Evolutionary conservation across 129 eudicot genomes (phyloP).

Genomic region (Heracleum sosnowskyi): DNA sequence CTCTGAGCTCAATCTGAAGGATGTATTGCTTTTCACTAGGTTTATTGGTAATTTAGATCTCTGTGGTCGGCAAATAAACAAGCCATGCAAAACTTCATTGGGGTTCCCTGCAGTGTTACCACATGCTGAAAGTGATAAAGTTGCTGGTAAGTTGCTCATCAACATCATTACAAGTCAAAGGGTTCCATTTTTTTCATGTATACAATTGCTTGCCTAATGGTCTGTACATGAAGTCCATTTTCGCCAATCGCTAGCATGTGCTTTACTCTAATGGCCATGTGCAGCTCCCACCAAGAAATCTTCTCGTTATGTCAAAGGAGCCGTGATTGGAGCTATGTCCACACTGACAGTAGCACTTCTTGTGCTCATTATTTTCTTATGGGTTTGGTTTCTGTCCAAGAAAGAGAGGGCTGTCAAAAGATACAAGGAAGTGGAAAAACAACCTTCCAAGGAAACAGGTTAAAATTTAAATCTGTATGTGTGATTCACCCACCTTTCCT

Average conservation of each 20-base stretch:
- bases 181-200: not conserved
- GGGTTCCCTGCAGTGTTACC: constrained; percentile 98
- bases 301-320: constrained; percentile 57
- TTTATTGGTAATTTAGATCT: constrained; percentile 90
- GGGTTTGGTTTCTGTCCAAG: constrained; percentile 64
- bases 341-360: constrained; percentile 42
- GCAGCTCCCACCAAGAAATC: constrained; percentile 71
- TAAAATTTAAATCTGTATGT: not conserved
- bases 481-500: not conserved
- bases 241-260: not conserved
- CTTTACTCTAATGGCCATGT: constrained; percentile 2
- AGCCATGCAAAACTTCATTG: constrained; percentile 77
- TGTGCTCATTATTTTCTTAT: constrained; percentile 48
- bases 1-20: constrained; percentile 20
- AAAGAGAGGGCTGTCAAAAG: constrained; percentile 82
- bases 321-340: constrained; percentile 45
- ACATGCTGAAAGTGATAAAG: constrained; percentile 82
- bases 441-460: constrained; percentile 76
- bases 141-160: constrained; percentile 43
- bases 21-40: constrained; percentile 39
- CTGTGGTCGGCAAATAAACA: constrained; percentile 85
- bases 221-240: not conserved
- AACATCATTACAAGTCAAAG: not conserved
- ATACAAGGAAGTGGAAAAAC: constrained; percentile 84
- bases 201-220: not conserved